Percentiles rank a stretch among this genome's conserved stretches.
Evolutionary conservation across 139 green algal species (phyloP).

Genomic region (Trebouxia sp.): DNA sequence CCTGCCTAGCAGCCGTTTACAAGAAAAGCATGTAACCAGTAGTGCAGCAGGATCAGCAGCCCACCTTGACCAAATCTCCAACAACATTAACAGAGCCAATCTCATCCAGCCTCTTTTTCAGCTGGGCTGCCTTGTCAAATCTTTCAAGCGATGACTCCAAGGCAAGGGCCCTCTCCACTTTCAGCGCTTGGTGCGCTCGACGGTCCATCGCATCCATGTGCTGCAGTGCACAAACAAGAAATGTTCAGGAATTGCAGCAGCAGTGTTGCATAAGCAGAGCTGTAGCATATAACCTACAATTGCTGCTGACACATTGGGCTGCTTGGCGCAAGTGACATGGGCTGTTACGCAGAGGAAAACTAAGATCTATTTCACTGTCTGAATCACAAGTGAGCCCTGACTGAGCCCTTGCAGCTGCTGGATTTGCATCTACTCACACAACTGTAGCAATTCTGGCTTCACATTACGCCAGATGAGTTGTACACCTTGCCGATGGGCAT

Average conservation of each 20-base stretch:
- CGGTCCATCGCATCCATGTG: constrained; percentile 26
- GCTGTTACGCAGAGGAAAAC: too few species aligned
- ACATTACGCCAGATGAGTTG: too few species aligned
- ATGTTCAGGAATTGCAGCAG: not conserved
- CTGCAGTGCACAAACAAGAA: not conserved
- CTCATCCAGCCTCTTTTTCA: constrained; percentile 21
- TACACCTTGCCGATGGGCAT: too few species aligned
- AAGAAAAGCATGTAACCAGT: too few species aligned
- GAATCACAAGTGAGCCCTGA: too few species aligned
- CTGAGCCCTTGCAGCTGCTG: too few species aligned
- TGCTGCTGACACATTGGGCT: not conserved
- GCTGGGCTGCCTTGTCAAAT: constrained; percentile 15
- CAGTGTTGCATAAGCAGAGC: not conserved
- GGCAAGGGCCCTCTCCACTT: constrained; percentile 2
- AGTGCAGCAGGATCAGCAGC: too few species aligned
- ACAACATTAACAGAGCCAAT: constrained; percentile 15
- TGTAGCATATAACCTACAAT: not conserved
- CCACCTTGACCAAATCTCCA: not conserved
- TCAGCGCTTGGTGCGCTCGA: not conserved
- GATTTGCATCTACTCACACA: too few species aligned
- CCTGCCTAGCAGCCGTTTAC: too few species aligned
- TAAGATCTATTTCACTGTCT: too few species aligned
- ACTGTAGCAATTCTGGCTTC: too few species aligned
- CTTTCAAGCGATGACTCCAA: not conserved
- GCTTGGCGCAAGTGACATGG: too few species aligned